A percentile compares a stretch with the other conserved stretches of the same genome.
Evolutionary conservation across 73 alveolate species (phyloP).

Genomic region (Tetrahymena borealis): DNA sequence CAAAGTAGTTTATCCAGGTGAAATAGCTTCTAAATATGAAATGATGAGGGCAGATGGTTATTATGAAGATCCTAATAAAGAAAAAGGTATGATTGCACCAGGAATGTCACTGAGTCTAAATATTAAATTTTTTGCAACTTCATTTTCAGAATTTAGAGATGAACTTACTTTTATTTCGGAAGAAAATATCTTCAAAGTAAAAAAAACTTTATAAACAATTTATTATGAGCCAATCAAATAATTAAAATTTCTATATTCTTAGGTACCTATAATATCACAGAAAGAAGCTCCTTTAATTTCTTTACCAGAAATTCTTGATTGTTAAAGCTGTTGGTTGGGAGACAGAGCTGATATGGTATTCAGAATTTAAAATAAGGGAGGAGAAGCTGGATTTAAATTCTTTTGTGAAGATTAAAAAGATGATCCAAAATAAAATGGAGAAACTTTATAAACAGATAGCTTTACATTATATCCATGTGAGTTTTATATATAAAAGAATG

Average conservation of each 20-base stretch:
- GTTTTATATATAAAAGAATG: conserved; percentile 85
- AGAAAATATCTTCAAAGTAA: conserved; percentile 76
- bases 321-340: conserved; percentile 88
- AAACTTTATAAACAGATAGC: conserved; percentile 71
- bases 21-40: background rate
- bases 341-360: conserved; percentile 89
- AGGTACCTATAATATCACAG: conserved; percentile 78
- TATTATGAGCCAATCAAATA: no score
- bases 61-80: background rate
- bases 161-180: conserved; percentile 75
- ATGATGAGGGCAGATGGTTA: background rate
- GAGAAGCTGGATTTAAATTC: conserved; percentile 94
- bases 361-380: conserved; percentile 89
- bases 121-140: conserved; percentile 80
- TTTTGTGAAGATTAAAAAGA: conserved; percentile 79
- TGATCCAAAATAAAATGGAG: conserved; percentile 43
- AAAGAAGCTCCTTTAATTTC: conserved; percentile 90
- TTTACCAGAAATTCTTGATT: conserved; percentile 82
- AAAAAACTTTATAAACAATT: no score
- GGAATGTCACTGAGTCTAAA: conserved; percentile 87
- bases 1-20: background rate
- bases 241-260: no score
- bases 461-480: conserved; percentile 87
- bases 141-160: conserved; percentile 94
- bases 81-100: conserved; percentile 64